phyloP scores from a whole-genome alignment of 371 early-diverging fungal genomes.

The Dinochytrium kinnereticum region DNA sequence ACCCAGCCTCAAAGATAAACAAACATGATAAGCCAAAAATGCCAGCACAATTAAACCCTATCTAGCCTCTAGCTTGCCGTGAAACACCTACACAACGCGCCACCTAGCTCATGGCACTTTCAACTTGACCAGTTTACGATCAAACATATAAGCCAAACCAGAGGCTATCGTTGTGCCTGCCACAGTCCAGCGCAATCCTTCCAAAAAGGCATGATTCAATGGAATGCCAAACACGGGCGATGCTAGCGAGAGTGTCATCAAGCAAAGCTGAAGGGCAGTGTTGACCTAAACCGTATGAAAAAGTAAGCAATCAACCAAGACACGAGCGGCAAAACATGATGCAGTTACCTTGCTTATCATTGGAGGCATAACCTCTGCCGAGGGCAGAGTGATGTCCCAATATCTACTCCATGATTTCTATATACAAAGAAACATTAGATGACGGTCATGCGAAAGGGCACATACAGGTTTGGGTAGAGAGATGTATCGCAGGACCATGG shows the following conservation, averaged over 20 bases:
- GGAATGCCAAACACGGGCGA: conserved; percentile 65
- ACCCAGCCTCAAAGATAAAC: too few relatives aligned
- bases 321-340: background rate
- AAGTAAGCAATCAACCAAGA: background rate
- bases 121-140: background rate
- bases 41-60: too few relatives aligned
- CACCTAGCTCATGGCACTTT: too few relatives aligned
- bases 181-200: conserved; percentile 43
- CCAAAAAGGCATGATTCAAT: conserved; percentile 47
- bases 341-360: conserved; percentile 75
- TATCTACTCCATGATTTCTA: conserved; percentile 84
- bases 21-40: too few relatives aligned
- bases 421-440: conserved; percentile 6
- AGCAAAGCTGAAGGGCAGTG: conserved; percentile 84
- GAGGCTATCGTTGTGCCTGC: conserved; percentile 29
- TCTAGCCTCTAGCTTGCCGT: too few relatives aligned
- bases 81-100: too few relatives aligned
- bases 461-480: conserved; percentile 86
- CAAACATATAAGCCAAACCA: conserved; percentile 7
- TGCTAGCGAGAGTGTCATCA: conserved; percentile 78
- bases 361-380: conserved; percentile 90
- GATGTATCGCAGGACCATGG: conserved; percentile 86
- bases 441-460: background rate
- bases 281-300: conserved; percentile 59
- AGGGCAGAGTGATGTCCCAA: conserved; percentile 88